phyloP scores from a whole-genome alignment of 2,329 filamentous ascomycete species.

The Arthrobotrys conoides region DNA sequence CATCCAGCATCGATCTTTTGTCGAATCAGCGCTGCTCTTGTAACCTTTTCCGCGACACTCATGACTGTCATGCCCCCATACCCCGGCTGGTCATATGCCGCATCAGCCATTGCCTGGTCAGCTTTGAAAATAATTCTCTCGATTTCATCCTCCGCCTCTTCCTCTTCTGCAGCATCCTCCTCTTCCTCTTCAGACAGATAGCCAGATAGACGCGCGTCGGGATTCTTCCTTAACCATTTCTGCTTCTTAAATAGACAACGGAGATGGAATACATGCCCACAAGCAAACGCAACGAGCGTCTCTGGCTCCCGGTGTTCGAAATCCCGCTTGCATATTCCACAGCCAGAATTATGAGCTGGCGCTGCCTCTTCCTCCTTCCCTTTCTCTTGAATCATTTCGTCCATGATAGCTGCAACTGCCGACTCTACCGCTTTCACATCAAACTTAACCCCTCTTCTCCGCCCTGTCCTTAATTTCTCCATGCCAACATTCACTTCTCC shows the following conservation, averaged over 20 bases:
- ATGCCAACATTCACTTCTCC: constrained; percentile 90
- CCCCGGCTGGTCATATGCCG: constrained; percentile 46
- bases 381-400: constrained; percentile 62
- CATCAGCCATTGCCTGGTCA: constrained; percentile 56
- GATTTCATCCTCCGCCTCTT: constrained; percentile 66
- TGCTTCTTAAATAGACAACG: constrained; percentile 74
- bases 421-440: constrained; percentile 71
- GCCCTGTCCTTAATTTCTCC: constrained; percentile 81
- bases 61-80: constrained; percentile 49
- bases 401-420: constrained; percentile 61
- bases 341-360: constrained; percentile 61
- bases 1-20: constrained; percentile 79
- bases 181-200: constrained; percentile 42
- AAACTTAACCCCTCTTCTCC: constrained; percentile 89
- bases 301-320: constrained; percentile 73
- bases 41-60: constrained; percentile 88
- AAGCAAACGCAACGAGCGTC: constrained; percentile 83
- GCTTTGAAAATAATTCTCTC: constrained; percentile 55
- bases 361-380: constrained; percentile 65
- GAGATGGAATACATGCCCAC: constrained; percentile 85
- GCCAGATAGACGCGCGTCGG: constrained; percentile 25
- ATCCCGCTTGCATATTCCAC: constrained; percentile 39
- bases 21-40: constrained; percentile 82
- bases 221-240: constrained; percentile 64
- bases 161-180: constrained; percentile 66